Conservation (phyloP, 805 yeast species). For the Soucietia sequanensis region DNA sequence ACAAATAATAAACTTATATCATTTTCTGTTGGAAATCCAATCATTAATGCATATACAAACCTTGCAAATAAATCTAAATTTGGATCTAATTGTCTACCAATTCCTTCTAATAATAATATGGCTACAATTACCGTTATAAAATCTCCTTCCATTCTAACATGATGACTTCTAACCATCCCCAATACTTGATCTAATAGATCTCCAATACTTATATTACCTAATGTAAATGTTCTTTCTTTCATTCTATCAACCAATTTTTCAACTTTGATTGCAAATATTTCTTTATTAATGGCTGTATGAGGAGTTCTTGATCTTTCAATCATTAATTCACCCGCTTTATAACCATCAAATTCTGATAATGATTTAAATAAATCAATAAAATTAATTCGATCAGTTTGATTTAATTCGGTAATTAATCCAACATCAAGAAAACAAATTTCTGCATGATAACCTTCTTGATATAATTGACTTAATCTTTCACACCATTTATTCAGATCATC, state of each 20-base stretch:
- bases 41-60: slow-evolving; percentile 61
- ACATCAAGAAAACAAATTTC: slow-evolving; percentile 90
- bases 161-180: slow-evolving; percentile 89
- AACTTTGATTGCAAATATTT: slow-evolving; percentile 83
- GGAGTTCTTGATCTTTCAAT: slow-evolving; percentile 94
- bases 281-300: slow-evolving; percentile 81
- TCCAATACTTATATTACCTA: slow-evolving; percentile 90
- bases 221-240: slow-evolving; percentile 83
- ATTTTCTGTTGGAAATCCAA: slow-evolving; percentile 42
- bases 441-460: slow-evolving; percentile 66
- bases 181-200: slow-evolving; percentile 85
- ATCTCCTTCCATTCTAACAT: slow-evolving; percentile 97
- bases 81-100: slow-evolving; percentile 93
- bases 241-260: slow-evolving; percentile 79
- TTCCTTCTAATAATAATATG: slow-evolving; percentile 85
- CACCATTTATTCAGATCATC: slow-evolving; percentile 45
- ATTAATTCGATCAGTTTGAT: slow-evolving; percentile 72
- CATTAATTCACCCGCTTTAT: slow-evolving; percentile 92
- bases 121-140: slow-evolving; percentile 95
- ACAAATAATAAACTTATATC: slow-evolving; percentile 11
- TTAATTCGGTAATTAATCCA: slow-evolving; percentile 89
- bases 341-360: slow-evolving; percentile 89
- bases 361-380: slow-evolving; percentile 89
- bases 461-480: slow-evolving; percentile 42
- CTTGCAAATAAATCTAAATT: slow-evolving; percentile 92